These are phyloP conservation scores for Salvia rosmarinus DNA, from an alignment of 257 asterid genomes.

Conservation along the genomic window DNA sequence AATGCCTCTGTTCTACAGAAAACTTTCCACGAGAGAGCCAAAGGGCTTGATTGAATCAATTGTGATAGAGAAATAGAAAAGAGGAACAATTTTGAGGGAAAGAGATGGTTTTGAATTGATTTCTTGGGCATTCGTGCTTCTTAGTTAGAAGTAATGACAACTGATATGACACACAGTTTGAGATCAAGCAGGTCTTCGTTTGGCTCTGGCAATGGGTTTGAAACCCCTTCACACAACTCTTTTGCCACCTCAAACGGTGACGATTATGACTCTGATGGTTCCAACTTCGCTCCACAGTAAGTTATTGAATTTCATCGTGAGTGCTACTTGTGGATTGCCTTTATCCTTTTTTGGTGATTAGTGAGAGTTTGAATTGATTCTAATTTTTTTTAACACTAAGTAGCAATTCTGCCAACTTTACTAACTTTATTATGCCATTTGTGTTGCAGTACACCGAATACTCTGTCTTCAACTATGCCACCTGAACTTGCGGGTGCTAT, in stretches of 20 bases:
- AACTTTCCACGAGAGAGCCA: conserved; percentile 9
- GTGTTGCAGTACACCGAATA: conserved; percentile 76
- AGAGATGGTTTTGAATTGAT: conserved; percentile 22
- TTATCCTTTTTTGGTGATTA: not conserved
- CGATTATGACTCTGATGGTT: conserved; percentile 95
- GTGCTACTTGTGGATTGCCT: conserved; percentile 2
- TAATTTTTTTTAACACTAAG: conserved; percentile 6
- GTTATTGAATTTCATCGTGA: conserved; percentile 29
- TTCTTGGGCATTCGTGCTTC: conserved; percentile 31
- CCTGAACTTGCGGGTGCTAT: conserved; percentile 92
- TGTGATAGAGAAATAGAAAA: conserved; percentile 18
- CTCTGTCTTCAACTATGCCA: conserved; percentile 78
- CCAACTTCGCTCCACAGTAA: conserved; percentile 85
- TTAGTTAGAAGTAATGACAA: conserved; percentile 48
- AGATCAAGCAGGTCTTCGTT: conserved; percentile 80
- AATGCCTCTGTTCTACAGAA: conserved; percentile 20
- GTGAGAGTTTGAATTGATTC: conserved; percentile 2
- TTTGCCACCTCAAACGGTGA: conserved; percentile 73
- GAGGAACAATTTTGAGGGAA: conserved; percentile 11
- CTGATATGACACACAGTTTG: conserved; percentile 83
- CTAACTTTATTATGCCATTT: conserved; percentile 29
- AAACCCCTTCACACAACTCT: conserved; percentile 70
- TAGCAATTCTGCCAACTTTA: conserved; percentile 20
- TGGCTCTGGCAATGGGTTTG: conserved; percentile 87
- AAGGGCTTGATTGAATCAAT: conserved; percentile 6